These are phyloP conservation scores for Maudiozyma humilis DNA, from an alignment of 1,139 yeast genomes.

Conservation along the genomic window DNA sequence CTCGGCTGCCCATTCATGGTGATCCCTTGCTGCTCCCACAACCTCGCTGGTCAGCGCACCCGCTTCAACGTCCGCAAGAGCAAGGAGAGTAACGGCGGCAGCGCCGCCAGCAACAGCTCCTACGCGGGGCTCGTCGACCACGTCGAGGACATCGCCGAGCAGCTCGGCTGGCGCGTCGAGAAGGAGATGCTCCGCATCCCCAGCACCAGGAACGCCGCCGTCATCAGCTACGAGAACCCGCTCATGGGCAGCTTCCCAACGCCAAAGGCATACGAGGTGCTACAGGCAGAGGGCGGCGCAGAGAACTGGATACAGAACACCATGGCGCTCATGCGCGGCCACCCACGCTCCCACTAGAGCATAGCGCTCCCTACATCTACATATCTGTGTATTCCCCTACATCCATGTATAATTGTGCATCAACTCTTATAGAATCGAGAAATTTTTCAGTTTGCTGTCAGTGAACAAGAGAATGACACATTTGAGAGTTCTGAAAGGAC, in stretches of 20 bases:
- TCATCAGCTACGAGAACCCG: constrained; percentile 51
- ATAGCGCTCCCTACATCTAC: not conserved
- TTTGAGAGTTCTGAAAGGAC: no score
- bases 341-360: constrained; percentile 26
- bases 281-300: constrained; percentile 77
- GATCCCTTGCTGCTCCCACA: constrained; percentile 92
- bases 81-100: constrained; percentile 6
- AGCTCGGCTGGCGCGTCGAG: constrained; percentile 77
- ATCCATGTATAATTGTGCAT: no score
- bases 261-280: constrained; percentile 44
- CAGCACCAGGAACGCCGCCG: constrained; percentile 86
- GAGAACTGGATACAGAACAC: constrained; percentile 83
- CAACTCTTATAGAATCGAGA: not conserved
- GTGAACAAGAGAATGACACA: no score
- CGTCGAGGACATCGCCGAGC: constrained; percentile 57
- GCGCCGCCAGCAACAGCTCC: constrained; percentile 43
- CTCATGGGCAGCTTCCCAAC: constrained; percentile 22
- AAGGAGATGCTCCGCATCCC: constrained; percentile 89
- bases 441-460: not conserved
- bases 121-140: constrained; percentile 83
- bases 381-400: no score
- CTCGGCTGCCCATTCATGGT: constrained; percentile 82
- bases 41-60: constrained; percentile 64
- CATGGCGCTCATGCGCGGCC: constrained; percentile 48
- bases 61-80: constrained; percentile 39